Conservation (phyloP, 345 rosid species). For the Eucalyptus curtisii region DNA sequence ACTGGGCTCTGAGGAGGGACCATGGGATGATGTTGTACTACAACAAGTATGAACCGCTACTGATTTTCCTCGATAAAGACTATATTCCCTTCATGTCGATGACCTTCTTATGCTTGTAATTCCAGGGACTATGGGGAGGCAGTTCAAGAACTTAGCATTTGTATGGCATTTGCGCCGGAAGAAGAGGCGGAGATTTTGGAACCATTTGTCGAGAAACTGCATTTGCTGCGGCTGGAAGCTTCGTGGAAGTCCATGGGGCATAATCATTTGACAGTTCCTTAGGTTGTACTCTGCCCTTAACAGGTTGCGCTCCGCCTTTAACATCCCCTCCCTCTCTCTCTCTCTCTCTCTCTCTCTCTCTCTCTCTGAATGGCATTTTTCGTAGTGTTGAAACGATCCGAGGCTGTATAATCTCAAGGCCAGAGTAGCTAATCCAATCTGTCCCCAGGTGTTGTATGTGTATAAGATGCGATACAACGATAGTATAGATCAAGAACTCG, state of each 20-base stretch:
- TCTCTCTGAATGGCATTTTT: not conserved
- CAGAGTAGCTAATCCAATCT: not conserved
- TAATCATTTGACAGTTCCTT: slow-evolving; percentile 47
- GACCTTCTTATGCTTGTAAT: not conserved
- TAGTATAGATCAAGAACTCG: not conserved
- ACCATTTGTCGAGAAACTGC: slow-evolving; percentile 75
- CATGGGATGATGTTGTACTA: slow-evolving; percentile 90
- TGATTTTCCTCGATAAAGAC: not conserved
- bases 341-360: not conserved
- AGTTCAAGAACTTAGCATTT: slow-evolving; percentile 86
- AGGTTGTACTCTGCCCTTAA: not conserved
- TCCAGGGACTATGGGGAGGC: slow-evolving; percentile 70
- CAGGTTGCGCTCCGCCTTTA: not conserved
- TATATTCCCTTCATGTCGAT: not conserved
- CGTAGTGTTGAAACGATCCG: not conserved
- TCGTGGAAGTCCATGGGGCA: slow-evolving; percentile 59
- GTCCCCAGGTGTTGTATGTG: not conserved
- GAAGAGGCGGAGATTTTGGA: slow-evolving; percentile 58
- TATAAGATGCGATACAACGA: not conserved
- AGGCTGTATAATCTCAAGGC: not conserved
- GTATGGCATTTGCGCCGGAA: slow-evolving; percentile 78
- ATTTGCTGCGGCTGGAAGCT: slow-evolving; percentile 56
- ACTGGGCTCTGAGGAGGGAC: slow-evolving; percentile 80
- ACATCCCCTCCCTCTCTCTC: not conserved
- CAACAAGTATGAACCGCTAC: slow-evolving; percentile 24